Base-by-base conservation (phyloP, 306 rosid species). In the Cyclanthera cordifolia region DNA sequence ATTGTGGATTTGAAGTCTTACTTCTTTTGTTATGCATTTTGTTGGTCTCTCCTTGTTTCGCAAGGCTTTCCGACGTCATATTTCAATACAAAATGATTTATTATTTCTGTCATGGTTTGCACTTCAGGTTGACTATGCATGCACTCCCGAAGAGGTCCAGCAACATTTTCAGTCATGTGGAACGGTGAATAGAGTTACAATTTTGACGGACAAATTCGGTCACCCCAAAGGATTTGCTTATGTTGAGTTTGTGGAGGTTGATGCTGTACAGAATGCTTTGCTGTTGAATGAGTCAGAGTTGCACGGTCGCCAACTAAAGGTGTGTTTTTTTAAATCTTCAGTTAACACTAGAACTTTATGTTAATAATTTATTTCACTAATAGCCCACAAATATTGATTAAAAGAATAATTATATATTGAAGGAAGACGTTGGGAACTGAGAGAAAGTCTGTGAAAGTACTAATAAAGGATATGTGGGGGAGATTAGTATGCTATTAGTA, bases 81-180 rank as follows among this genome's bases (percentile, higher is more conserved):
- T 19, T 32, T 28, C 23, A 21, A 19, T 65, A 37, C 48, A 21
- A 59, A 51, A 30, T 69, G 57, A 60, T 47, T 64, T 69, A 66
- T 59, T 70, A 30, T 6, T 76, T 10, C n/a, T 70, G 20, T 57
- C 19, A 14, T 63, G 45, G 70, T 14, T 64, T 53, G 51, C 20
- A 56, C 57, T 75, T 77, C 87, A 94, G 99, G 99, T 94, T 64
- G 99, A 94, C 79, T 94, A 94, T 77, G 91, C 88, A 24, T 94
- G 99, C 70, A 90, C 96, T 0, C 99, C 99, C 69, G 99, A 94
- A 81, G 99, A 94, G 81, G 99, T 94, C 70, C 99, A 94, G 73
- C 99, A 94, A 76, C 99, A 88, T 82, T 94, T 94, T 79, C 99
- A 94, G 82, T 94, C 99, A n/a, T 94, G 99, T 78, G 99, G 99